Conservation (phyloP, 2,329 filamentous ascomycete genomes). For the Aphanoascus verrucosus region DNA sequence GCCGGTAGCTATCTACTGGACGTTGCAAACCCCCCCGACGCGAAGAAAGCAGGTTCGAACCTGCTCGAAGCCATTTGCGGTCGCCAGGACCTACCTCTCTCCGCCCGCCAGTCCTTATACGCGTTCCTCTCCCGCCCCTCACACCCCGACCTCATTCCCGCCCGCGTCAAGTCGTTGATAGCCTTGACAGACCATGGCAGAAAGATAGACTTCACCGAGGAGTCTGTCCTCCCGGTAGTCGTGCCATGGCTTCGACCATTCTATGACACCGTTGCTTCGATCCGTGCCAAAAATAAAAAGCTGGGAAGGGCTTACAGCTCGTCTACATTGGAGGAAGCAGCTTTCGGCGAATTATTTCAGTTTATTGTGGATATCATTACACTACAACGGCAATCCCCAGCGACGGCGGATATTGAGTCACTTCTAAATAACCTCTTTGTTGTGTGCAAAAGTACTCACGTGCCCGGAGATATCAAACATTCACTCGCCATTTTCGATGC, state of each 20-base stretch:
- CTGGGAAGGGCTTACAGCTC: constrained; percentile 26
- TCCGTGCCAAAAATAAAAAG: constrained; percentile 31
- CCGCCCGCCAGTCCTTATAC: constrained; percentile 27
- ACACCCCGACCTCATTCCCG: constrained; percentile 29
- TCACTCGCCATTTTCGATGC: constrained; percentile 34
- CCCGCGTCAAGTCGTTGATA: constrained; percentile 32
- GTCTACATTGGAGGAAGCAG: constrained; percentile 26
- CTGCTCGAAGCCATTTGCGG: constrained; percentile 30
- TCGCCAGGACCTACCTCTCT: constrained; percentile 31
- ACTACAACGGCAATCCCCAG: constrained; percentile 31
- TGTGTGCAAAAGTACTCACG: constrained; percentile 34
- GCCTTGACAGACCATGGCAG: constrained; percentile 35
- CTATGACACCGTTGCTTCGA: constrained; percentile 28
- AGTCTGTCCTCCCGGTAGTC: constrained; percentile 31
- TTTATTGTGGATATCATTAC: constrained; percentile 35
- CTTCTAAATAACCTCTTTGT: constrained; percentile 30
- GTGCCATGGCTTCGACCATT: constrained; percentile 32
- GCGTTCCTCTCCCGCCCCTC: constrained; percentile 28
- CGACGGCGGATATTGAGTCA: constrained; percentile 27
- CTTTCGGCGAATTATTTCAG: constrained; percentile 32
- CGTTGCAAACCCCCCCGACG: constrained; percentile 27
- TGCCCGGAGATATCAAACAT: constrained; percentile 34
- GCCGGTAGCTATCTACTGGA: constrained; percentile 30
- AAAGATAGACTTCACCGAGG: constrained; percentile 32
- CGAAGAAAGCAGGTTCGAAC: constrained; percentile 27